Conservation (phyloP, 2,329 filamentous ascomycete species). For the Drechslera avenae region DNA sequence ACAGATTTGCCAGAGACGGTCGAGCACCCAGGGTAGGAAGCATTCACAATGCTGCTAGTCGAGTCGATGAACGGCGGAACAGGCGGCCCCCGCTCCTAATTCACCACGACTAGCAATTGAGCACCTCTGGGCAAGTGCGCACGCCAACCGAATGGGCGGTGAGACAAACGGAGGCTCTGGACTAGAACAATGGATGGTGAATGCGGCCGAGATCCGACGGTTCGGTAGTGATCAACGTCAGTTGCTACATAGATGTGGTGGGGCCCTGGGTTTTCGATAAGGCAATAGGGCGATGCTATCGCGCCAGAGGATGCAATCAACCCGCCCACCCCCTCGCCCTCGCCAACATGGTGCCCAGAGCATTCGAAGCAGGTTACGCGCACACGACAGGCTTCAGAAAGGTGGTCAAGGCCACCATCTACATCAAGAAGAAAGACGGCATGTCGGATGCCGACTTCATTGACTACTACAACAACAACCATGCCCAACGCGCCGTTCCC, state of each 20-base stretch:
- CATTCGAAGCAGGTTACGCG: slow-evolving; percentile 54
- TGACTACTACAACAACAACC: slow-evolving; percentile 53
- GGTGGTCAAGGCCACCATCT: slow-evolving; percentile 54
- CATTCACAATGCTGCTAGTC: slow-evolving; percentile 36
- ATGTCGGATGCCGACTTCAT: slow-evolving; percentile 54
- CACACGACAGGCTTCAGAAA: slow-evolving; percentile 54
- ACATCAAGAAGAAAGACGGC: slow-evolving; percentile 55
- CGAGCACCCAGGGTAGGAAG: slow-evolving; percentile 18
- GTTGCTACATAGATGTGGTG: slow-evolving; percentile 1
- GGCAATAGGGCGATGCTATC: neutral
- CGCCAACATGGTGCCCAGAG: slow-evolving; percentile 50
- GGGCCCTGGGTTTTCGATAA: slow-evolving; percentile 10
- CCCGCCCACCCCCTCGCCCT: slow-evolving; percentile 6
- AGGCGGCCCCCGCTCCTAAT: slow-evolving; percentile 5
- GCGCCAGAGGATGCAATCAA: slow-evolving; percentile 4
- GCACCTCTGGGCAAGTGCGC: slow-evolving; percentile 1
- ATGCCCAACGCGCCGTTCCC: slow-evolving; percentile 52
- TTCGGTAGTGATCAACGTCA: slow-evolving; percentile 16
- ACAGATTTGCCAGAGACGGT: slow-evolving; percentile 32
- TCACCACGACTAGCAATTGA: neutral
- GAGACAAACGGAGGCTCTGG: slow-evolving; percentile 16
- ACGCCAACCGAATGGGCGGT: slow-evolving; percentile 26
- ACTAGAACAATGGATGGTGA: slow-evolving; percentile 6
- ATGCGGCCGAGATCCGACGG: slow-evolving; percentile 12
- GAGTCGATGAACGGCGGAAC: slow-evolving; percentile 11